phyloP scores from a whole-genome alignment of 352 stramenopile species.

The Globisporangium perplexum region DNA sequence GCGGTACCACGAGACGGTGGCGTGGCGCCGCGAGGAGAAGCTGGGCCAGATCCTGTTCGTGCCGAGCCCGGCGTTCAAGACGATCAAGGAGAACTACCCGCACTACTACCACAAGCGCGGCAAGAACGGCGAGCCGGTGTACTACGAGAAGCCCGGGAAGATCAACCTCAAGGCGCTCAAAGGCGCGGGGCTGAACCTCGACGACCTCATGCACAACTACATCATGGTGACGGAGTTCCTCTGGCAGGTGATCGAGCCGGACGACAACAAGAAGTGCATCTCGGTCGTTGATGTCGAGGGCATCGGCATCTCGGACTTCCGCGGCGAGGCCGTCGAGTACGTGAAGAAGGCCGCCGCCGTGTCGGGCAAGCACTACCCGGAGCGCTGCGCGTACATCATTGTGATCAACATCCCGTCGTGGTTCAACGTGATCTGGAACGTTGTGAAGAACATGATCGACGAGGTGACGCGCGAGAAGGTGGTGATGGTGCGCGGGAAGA shows the following conservation, averaged over 20 bases:
- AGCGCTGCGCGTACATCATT: slow-evolving; percentile 91
- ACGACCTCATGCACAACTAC: slow-evolving; percentile 85
- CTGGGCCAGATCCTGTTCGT: slow-evolving; percentile 72
- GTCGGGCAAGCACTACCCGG: slow-evolving; percentile 91
- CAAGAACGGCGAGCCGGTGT: slow-evolving; percentile 74
- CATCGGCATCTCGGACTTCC: slow-evolving; percentile 81
- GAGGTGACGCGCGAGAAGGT: slow-evolving; percentile 93
- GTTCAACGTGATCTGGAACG: slow-evolving; percentile 92
- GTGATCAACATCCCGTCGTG: slow-evolving; percentile 94
- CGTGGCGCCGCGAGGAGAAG: slow-evolving; percentile 77
- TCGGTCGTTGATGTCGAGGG: slow-evolving; percentile 81
- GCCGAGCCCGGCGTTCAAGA: slow-evolving; percentile 65
- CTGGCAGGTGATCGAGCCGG: slow-evolving; percentile 80
- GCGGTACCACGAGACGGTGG: slow-evolving; percentile 64
- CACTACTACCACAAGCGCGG: slow-evolving; percentile 88
- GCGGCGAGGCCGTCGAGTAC: slow-evolving; percentile 83
- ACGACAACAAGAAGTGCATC: slow-evolving; percentile 84
- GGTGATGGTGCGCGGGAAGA: slow-evolving; percentile 80
- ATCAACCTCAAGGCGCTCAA: slow-evolving; percentile 87
- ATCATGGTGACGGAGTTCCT: slow-evolving; percentile 84
- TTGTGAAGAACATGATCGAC: slow-evolving; percentile 89
- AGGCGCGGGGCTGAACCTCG: slow-evolving; percentile 58
- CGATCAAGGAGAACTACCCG: slow-evolving; percentile 90
- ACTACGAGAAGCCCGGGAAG: slow-evolving; percentile 84
- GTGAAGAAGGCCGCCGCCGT: slow-evolving; percentile 66